phyloP scores from a whole-genome alignment of 176 grass and related monocot species.

The Lolium perenne region DNA sequence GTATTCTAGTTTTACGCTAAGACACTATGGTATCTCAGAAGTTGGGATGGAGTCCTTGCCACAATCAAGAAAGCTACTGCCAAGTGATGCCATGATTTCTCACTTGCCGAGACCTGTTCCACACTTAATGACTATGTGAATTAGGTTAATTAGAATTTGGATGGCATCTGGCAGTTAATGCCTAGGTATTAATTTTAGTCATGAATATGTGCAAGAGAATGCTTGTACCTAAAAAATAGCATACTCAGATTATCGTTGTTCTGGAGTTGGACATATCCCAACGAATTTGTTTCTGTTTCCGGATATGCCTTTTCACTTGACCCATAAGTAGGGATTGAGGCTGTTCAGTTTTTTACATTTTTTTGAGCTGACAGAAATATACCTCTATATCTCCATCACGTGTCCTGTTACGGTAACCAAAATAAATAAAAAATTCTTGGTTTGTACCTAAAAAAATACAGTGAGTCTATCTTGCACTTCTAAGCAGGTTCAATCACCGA shows the following conservation, averaged over 20 bases:
- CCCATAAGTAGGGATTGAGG: not conserved
- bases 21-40: not conserved
- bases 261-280: not conserved
- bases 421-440: not conserved
- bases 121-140: not conserved
- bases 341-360: not conserved
- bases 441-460: not conserved
- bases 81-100: slow-evolving; percentile 5
- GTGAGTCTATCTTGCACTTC: not conserved
- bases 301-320: not conserved
- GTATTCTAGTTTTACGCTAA: not conserved
- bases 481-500: not conserved
- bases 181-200: not conserved
- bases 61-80: not conserved
- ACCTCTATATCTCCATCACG: not conserved
- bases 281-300: not conserved
- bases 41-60: not conserved
- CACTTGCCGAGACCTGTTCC: not conserved
- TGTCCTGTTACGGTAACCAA: not conserved
- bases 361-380: not conserved
- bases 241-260: not conserved
- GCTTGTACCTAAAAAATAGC: not conserved
- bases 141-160: not conserved
- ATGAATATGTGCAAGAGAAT: not conserved
- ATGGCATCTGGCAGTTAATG: not conserved